Evolutionary conservation across 2,329 filamentous ascomycete genomes (phyloP), one percentile per base, ranked within the genome.

Genomic region (Botryosphaeria dothidea): DNA sequence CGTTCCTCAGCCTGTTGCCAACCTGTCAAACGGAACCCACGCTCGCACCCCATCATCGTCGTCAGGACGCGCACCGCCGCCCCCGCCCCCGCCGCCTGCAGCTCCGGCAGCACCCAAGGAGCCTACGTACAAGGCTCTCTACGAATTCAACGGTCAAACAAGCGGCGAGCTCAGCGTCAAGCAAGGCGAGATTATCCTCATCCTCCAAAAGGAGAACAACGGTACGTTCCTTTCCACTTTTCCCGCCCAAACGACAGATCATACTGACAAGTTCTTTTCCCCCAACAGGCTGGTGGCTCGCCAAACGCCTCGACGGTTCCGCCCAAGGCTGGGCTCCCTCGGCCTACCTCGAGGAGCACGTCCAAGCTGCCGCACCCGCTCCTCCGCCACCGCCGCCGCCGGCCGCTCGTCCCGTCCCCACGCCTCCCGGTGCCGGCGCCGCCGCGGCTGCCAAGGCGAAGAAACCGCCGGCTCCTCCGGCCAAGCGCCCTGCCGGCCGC

Each of bases 271-370:
- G 43, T 13, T 17, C 17, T 13, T 1, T 52, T 34, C 9, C 9
- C 7, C n/a, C n/a, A n/a, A 31, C 70, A 97, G 94, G 95, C 62
- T 99, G 95, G 95, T 98, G 94, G 94, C 84, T 98, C 52, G 95
- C 90, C 68, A 94, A 92, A 82, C 91, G 90, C 67, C 79, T 81
- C 56, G 81, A 87, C 71, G 83, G 83, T 52, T 83, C 84, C 69
- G 86, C 87, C n/a, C 92, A 95, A 78, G 95, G 93, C 60, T 99
- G 95, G 95, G 88, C 95, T 3, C 95, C 95, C 0, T 91, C 93
- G 21, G 92, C 94, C 21, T 99, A 99, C 73, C 90, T 99, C 8
- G 91, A 98, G 79, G 93, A 97, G 79, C 86, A 91, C 74, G 85
- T 84, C 23, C 34, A 27, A 8, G 23, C 63, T 17, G 71, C 75